Evolutionary conservation across 163 green algal species (phyloP), one percentile per base, ranked within the genome.

Genomic region (Coccomyxa subellipsoidea): DNA sequence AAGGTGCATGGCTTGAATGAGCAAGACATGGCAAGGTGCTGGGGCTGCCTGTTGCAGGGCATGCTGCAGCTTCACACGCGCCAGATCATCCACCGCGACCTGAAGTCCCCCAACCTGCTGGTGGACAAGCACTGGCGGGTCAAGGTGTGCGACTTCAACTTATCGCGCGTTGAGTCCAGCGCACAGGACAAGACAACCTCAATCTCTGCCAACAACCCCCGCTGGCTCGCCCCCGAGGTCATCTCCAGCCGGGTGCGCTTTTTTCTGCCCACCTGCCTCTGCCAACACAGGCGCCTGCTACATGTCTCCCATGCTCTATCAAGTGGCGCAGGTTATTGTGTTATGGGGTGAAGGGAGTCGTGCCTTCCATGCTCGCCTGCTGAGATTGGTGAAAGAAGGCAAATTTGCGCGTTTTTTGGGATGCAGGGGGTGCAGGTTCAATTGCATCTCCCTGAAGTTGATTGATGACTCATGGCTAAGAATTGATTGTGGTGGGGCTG

Each of bases 91-190:
- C 93, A 96, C 85, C 71, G 77, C 10, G 90, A 95, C 81, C 82
- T 95, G 34, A 95, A 93, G 80, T 86, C 76, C 21, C 91, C 90
- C 31, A 95, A 95, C 81, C 83, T 96, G 73, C 87, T 97, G 31
- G 90, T 97, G 54, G 90, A 90, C 53, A 84, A 86, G 79, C 87
- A 95, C 78, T 94, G 93, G 84, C 86, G 86, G 32, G 87, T 87
- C 83, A 95, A 95, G 79, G 82, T 87, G 25, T 76, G 69, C 40
- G 84, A 87, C 76, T 87, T 87, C 76, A 87, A 87, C 77, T 35
- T 87, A 21, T 82, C 69, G 21, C 76, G 84, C 23, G 76, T 84
- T 29, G 79, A 80, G 70, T 54, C 80, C 27, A 80, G 47, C 47
- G 47, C 66, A 27, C 66, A 73, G 66, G 66, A 73, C 29, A 73